Conservation (phyloP, 2,329 filamentous ascomycete genomes). For the Pseudocercospora cruenta region DNA sequence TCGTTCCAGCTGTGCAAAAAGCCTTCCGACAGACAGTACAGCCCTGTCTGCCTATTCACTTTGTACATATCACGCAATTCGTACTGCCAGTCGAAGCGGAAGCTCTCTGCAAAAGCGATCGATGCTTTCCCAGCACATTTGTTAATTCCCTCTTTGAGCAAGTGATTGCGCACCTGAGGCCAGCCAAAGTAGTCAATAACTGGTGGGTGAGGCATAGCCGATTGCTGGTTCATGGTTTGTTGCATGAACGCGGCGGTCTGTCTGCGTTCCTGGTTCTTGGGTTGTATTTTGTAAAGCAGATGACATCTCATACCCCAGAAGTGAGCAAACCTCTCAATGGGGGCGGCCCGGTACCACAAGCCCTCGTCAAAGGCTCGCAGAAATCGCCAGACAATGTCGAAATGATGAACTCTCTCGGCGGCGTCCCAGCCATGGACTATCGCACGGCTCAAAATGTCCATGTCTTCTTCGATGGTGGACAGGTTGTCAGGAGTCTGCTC, state of each 20-base stretch:
- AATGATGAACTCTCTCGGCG: conserved; percentile 28
- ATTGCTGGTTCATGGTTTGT: conserved; percentile 21
- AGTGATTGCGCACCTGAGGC: conserved; percentile 26
- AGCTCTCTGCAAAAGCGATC: conserved; percentile 27
- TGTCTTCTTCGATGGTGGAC: conserved; percentile 21
- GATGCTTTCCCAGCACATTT: conserved; percentile 20
- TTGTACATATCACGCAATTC: conserved; percentile 27
- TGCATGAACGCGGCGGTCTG: conserved; percentile 18
- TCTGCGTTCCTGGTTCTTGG: conserved; percentile 26
- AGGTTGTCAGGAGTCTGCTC: conserved; percentile 27
- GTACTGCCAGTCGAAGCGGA: conserved; percentile 28
- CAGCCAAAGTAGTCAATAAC: conserved; percentile 30
- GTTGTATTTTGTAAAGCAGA: conserved; percentile 28
- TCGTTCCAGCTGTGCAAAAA: conserved; percentile 25
- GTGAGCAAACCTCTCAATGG: conserved; percentile 23
- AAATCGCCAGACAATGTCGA: conserved; percentile 31
- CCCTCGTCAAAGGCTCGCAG: conserved; percentile 29
- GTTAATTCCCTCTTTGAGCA: conserved; percentile 21
- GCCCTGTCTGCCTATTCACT: conserved; percentile 22
- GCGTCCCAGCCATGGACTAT: conserved; percentile 28
- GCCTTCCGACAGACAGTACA: conserved; percentile 24
- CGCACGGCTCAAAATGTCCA: conserved; percentile 28
- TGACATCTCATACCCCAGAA: conserved; percentile 27
- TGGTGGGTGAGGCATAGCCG: conserved; percentile 11
- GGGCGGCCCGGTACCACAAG: conserved; percentile 27